These are phyloP conservation scores for Rhynchospora breviuscula DNA, from an alignment of 176 grass and related monocot genomes.

Conservation along the genomic window DNA sequence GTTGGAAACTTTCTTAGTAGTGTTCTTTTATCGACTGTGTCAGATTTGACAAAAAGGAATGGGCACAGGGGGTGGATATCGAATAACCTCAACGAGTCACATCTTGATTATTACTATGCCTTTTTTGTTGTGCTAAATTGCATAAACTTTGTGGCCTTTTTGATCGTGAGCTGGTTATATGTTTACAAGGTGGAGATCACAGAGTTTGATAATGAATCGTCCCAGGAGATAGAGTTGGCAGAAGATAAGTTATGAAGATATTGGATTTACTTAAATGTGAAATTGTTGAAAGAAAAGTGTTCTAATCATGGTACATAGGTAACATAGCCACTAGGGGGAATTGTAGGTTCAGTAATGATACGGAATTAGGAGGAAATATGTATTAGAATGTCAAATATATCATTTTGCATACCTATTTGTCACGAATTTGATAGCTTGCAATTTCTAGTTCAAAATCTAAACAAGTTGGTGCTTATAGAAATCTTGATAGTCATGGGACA, in stretches of 20 bases:
- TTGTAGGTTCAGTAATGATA: neutral
- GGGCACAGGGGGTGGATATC: slow-evolving; percentile 60
- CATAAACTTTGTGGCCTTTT: slow-evolving; percentile 61
- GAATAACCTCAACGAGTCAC: slow-evolving; percentile 83
- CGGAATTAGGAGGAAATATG: neutral
- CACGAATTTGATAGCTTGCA: neutral
- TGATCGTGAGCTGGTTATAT: slow-evolving; percentile 56
- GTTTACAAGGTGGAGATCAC: slow-evolving; percentile 55
- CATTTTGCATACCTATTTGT: neutral
- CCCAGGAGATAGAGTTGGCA: slow-evolving; percentile 21
- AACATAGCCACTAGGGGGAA: neutral
- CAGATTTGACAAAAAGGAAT: slow-evolving; percentile 38
- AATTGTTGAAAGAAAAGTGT: neutral
- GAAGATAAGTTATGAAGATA: slow-evolving; percentile 2
- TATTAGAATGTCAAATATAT: neutral
- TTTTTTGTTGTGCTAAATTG: slow-evolving; percentile 66
- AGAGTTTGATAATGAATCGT: neutral
- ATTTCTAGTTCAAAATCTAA: neutral
- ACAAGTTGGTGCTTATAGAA: neutral
- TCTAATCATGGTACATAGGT: neutral
- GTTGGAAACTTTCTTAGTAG: slow-evolving; percentile 88
- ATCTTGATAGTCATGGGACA: neutral
- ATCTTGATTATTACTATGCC: slow-evolving; percentile 77
- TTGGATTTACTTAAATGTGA: neutral
- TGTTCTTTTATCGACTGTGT: slow-evolving; percentile 53